Evolutionary conservation across 805 yeast genomes (phyloP), one percentile per base, ranked within the genome.

Genomic region (Maudiozyma serrabonitensis): DNA sequence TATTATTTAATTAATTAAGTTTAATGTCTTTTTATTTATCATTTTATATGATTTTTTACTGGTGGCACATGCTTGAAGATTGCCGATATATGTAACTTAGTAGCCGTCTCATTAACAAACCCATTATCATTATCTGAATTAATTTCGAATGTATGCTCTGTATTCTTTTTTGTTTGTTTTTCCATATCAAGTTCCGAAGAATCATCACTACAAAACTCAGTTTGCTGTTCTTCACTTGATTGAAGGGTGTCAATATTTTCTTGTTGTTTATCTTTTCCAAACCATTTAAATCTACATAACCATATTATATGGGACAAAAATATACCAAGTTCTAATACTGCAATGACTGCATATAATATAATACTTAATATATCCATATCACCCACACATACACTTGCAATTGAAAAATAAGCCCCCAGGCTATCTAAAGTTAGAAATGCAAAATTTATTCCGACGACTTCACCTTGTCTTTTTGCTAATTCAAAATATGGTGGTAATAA

Each of bases 401-500:
- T 75, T 13, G 93, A 85, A 56, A 87, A 80, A 39, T 87, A 65
- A 0, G 97, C 96, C 6, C 98, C 98, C 21, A 77, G 54, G 4
- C 85, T 77, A 64, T 91, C 97, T 69, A 90, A 68, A 6, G 73
- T 58, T 51, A 91, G 70, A 55, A 91, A 90, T 2, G 84, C 56
- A 60, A 91, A 89, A 62, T 88, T 89, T 60, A 90, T 83, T 0
- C 98, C 98, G 2, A 89, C 80, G 2, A 90, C 97, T 40, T 84
- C 69, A 1, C 97, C 97, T 48, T 78, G 66, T 54, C 96, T 74
- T 60, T 87, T 86, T 31, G 80, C 75, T 25, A 91, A 69, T 63
- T 90, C 97, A 56, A 79, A 81, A 62, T 90, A 90, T 5, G 97
- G 96, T 0, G 97, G 97, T 0, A 90, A 55, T 37, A 90, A 72